Percentiles rank a stretch among this genome's conserved stretches.
Conservation (phyloP, 164 flowering plant species). For the Houttuynia cordata region DNA sequence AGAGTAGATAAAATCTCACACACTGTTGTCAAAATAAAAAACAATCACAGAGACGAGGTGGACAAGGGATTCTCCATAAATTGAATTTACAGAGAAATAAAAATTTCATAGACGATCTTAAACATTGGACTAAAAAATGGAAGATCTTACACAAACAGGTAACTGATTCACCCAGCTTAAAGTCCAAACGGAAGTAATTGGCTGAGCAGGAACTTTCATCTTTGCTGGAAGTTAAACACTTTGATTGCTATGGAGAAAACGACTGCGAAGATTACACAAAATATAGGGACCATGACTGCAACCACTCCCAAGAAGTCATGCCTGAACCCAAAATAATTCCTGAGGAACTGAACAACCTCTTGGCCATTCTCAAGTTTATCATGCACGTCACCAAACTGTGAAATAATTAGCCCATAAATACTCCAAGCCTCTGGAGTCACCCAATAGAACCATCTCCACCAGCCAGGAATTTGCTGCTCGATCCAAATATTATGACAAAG, state of each 20-base stretch:
- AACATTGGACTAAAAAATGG: no score
- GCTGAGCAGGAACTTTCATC: constrained; percentile 9
- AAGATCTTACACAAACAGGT: no score
- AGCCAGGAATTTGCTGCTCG: constrained; percentile 38
- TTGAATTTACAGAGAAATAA: no score
- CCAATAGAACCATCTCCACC: constrained; percentile 58
- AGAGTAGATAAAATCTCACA: no score
- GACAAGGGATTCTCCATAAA: no score
- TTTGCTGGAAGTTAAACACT: constrained; percentile 30
- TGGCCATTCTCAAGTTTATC: constrained; percentile 4
- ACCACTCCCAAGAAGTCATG: constrained; percentile 30
- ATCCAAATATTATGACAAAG: no score
- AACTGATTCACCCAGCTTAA: no score
- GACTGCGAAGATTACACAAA: constrained; percentile 31
- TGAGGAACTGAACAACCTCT: constrained; percentile 22
- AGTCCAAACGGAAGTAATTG: no score
- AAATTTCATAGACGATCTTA: no score
- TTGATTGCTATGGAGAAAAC: constrained; percentile 32
- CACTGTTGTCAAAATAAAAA: no score
- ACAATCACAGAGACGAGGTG: no score
- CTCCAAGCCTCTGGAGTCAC: constrained; percentile 38
- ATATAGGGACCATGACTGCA: constrained; percentile 15
- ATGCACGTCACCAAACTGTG: constrained; percentile 38
- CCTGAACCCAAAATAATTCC: constrained; percentile 25
- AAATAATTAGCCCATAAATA: constrained; percentile 33